Base-by-base conservation (phyloP, 2,329 filamentous ascomycete species). In the Colletotrichum karsti region DNA sequence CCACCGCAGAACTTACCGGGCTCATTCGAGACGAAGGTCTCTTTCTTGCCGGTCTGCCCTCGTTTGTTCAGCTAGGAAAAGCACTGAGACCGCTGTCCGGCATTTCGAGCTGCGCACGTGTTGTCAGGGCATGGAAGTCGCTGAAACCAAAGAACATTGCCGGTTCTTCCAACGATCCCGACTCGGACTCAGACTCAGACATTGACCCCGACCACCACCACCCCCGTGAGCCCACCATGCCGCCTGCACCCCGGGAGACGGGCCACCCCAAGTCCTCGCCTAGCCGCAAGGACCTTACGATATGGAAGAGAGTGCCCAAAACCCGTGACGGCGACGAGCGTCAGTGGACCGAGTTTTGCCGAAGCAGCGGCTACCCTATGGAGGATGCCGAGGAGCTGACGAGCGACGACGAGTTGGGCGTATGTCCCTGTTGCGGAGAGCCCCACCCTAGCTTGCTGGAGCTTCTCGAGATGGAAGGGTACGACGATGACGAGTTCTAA, bases 11-110 rank as follows among this genome's bases (percentile, higher is more conserved):
- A 70, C 75, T 88, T 41, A 80, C 80, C n/a, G 84, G 85, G 4
- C 81, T 88, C 74, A 74, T 88, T 61, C 86, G 82, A 69, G 84
- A 88, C 48, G 85, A 87, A 64, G 86, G 86, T 2, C 78, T 88
- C 9, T 81, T 85, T 37, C 76, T 88, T 18, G 83, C 84, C 46
- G 81, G 83, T 5, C 77, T 78, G 1, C 78, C 85, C 3, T 74
- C 80, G 1, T 85, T 82, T 65, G 72, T 87, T 3, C 81, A 81
- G 33, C 76, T 79, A 15, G 77, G 77, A 60, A 81, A 78, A 51
- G 69, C 77, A 20, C 71, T 88, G 24, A 79, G 80, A 42, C 70
- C 74, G 15, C 77, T 87, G 2, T 73, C 75, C 4, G 83, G 81
- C 5, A 76, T 77, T 26, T 71, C 72, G 33, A 84, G 82, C 76